Evolutionary conservation across 768 basidiomycete genomes (phyloP).

Genomic region (Kwoniella mangroviensis): DNA sequence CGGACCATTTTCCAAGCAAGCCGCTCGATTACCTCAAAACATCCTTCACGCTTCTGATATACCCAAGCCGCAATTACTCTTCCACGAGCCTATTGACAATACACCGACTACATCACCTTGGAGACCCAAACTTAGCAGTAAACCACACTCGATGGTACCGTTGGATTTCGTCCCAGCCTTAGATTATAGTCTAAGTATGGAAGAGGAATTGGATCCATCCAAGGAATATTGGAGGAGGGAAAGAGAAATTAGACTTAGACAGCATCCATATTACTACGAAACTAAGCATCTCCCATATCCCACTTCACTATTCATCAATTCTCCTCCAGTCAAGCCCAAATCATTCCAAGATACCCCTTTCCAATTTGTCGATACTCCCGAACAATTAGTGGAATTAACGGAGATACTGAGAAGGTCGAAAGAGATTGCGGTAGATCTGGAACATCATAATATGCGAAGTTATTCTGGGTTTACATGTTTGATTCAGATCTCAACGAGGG

Average conservation of each 20-base stretch:
- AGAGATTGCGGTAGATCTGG: slow-evolving; percentile 91
- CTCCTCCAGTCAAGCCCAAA: slow-evolving; percentile 63
- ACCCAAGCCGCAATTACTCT: slow-evolving; percentile 78
- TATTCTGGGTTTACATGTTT: slow-evolving; percentile 88
- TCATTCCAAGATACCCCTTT: slow-evolving; percentile 72
- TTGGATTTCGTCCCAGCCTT: slow-evolving; percentile 64
- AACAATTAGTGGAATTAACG: slow-evolving; percentile 68
- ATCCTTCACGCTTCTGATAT: slow-evolving; percentile 73
- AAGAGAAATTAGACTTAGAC: slow-evolving; percentile 20
- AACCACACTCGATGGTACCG: slow-evolving; percentile 82
- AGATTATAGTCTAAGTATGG: slow-evolving; percentile 14
- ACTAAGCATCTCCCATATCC: slow-evolving; percentile 76
- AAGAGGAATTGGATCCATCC: slow-evolving; percentile 26
- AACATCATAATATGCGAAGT: slow-evolving; percentile 86
- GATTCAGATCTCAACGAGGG: slow-evolving; percentile 71
- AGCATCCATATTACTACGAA: slow-evolving; percentile 82
- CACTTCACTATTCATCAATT: slow-evolving; percentile 65
- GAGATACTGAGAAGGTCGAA: slow-evolving; percentile 67
- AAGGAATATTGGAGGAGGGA: slow-evolving; percentile 14
- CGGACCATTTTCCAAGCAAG: slow-evolving; percentile 34
- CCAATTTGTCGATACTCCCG: slow-evolving; percentile 70
- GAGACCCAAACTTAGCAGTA: slow-evolving; percentile 72
- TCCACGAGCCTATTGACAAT: slow-evolving; percentile 69
- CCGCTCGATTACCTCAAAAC: slow-evolving; percentile 53
- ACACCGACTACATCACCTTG: slow-evolving; percentile 64